phyloP scores from a whole-genome alignment of 2,329 filamentous ascomycete species.

The Aureobasidium mangrovei region DNA sequence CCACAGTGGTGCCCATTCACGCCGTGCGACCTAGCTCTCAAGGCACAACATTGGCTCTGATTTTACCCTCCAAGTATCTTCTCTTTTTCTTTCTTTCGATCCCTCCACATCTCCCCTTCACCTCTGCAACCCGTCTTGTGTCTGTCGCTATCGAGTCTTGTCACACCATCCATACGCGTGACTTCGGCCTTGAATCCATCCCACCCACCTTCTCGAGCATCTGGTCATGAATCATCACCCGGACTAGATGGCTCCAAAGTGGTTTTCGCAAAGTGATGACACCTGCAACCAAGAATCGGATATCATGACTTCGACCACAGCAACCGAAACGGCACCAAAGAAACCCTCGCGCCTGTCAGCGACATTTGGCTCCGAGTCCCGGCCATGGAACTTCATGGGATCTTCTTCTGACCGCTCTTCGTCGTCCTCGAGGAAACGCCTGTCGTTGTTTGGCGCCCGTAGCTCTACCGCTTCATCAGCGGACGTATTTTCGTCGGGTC shows the following conservation, averaged over 20 bases:
- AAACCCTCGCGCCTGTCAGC: slow-evolving; percentile 9
- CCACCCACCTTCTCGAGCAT: not conserved
- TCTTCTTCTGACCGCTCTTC: not conserved
- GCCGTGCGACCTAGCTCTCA: slow-evolving; percentile 12
- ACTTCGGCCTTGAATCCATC: slow-evolving; percentile 5
- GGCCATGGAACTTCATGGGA: slow-evolving; percentile 11
- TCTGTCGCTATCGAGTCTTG: slow-evolving; percentile 9
- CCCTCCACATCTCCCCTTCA: not conserved
- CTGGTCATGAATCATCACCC: slow-evolving; percentile 10
- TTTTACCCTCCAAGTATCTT: not conserved
- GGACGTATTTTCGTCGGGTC: slow-evolving; percentile 1
- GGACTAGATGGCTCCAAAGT: slow-evolving; percentile 12
- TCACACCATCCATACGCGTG: not conserved
- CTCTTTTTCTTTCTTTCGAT: not conserved
- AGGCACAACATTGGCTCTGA: slow-evolving; percentile 10
- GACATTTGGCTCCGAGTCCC: slow-evolving; percentile 9
- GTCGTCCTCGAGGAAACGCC: slow-evolving; percentile 7
- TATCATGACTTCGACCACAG: not conserved
- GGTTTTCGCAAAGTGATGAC: slow-evolving; percentile 11
- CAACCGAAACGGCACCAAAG: not conserved
- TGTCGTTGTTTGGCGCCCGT: slow-evolving; percentile 10
- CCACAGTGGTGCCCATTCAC: slow-evolving; percentile 9
- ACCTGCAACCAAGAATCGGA: not conserved
- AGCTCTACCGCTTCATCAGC: slow-evolving; percentile 8
- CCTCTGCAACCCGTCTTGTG: not conserved